phyloP scores from a whole-genome alignment of 257 asterid genomes.

The Salvia rosmarinus region DNA sequence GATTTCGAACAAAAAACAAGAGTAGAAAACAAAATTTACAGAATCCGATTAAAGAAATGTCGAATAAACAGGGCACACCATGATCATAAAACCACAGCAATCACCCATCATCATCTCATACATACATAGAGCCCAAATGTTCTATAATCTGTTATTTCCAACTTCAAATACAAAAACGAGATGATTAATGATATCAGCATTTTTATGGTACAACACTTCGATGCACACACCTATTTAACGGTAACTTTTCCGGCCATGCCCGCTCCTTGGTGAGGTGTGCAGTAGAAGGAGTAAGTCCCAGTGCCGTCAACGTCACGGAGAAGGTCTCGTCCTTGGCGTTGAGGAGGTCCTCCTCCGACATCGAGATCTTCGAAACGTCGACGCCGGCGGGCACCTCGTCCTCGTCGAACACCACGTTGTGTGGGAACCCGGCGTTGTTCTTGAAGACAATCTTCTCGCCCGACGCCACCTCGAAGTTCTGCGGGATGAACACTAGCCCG shows the following conservation, averaged over 20 bases:
- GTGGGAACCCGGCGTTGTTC: constrained; percentile 90
- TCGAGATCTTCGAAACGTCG: constrained; percentile 69
- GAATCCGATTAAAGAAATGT: neutral
- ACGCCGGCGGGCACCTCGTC: constrained; percentile 83
- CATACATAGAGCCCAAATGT: constrained; percentile 30
- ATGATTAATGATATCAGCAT: constrained; percentile 4
- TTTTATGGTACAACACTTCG: neutral
- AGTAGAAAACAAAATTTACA: neutral
- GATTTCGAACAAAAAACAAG: neutral
- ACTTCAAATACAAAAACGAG: constrained; percentile 32
- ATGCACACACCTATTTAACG: constrained; percentile 47
- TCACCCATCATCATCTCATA: constrained; percentile 31
- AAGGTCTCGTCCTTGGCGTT: constrained; percentile 71
- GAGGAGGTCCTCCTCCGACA: constrained; percentile 62
- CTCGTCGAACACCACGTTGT: constrained; percentile 85
- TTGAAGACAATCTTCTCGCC: constrained; percentile 80
- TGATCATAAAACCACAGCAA: neutral
- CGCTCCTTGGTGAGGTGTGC: constrained; percentile 82
- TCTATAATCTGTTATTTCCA: neutral
- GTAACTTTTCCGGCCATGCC: constrained; percentile 86
- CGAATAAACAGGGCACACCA: neutral
- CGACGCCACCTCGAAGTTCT: constrained; percentile 50
- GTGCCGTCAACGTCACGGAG: constrained; percentile 69
- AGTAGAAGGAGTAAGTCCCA: constrained; percentile 81
- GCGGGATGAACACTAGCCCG: constrained; percentile 58